Evolutionary conservation across 768 basidiomycete genomes (phyloP).

Genomic region (Kondoa subrosea): DNA sequence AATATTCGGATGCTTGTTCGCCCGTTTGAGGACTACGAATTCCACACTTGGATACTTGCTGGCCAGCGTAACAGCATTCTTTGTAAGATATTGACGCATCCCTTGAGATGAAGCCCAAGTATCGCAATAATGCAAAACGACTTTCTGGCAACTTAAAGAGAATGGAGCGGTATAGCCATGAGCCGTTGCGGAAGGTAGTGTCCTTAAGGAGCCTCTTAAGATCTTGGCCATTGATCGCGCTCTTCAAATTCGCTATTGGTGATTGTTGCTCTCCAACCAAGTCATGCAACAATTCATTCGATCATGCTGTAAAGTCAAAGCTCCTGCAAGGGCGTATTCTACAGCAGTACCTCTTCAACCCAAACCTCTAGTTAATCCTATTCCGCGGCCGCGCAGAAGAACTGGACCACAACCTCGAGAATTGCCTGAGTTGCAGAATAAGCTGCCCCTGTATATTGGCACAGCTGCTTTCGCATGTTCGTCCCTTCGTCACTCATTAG

Average conservation of each 20-base stretch:
- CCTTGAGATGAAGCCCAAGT: constrained; percentile 58
- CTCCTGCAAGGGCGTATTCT: too few species aligned
- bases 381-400: neutral
- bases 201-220: neutral
- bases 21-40: constrained; percentile 59
- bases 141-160: constrained; percentile 60
- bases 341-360: too few species aligned
- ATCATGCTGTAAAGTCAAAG: neutral
- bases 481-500: too few species aligned
- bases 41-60: constrained; percentile 64
- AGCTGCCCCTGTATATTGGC: constrained; percentile 2
- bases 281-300: neutral
- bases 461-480: constrained; percentile 5
- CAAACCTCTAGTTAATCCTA: too few species aligned
- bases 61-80: constrained; percentile 49
- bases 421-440: constrained; percentile 1
- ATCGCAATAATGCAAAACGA: constrained; percentile 79
- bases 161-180: constrained; percentile 36
- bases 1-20: constrained; percentile 57
- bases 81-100: constrained; percentile 50
- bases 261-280: neutral
- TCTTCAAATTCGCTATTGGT: neutral
- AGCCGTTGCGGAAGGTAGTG: neutral
- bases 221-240: neutral
- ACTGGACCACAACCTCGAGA: neutral